Conservation (phyloP, 805 yeast species). For the Teunomyces gatunensis region DNA sequence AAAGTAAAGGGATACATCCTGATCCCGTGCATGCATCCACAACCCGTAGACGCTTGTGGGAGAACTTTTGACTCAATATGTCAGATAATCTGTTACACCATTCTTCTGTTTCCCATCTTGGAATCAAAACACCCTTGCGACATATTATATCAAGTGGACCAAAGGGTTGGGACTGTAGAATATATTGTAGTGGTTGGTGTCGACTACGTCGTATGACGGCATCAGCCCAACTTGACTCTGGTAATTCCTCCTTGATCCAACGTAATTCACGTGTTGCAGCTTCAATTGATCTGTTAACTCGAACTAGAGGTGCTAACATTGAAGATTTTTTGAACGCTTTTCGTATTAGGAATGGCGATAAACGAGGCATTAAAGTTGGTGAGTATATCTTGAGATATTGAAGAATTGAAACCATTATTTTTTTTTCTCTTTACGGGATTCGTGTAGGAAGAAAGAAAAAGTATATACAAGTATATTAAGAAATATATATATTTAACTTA, state of each 20-base stretch:
- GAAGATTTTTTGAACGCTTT: slow-evolving; percentile 25
- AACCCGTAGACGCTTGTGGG: slow-evolving; percentile 23
- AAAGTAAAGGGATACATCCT: slow-evolving; percentile 74
- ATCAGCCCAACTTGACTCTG: slow-evolving; percentile 38
- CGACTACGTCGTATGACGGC: slow-evolving; percentile 56
- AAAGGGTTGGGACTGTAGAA: slow-evolving; percentile 85
- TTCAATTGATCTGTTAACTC: slow-evolving; percentile 26
- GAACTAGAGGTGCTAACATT: slow-evolving; percentile 31
- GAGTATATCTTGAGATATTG: not conserved
- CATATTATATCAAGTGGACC: slow-evolving; percentile 64
- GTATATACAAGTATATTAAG: slow-evolving; percentile 9
- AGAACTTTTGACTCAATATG: not conserved
- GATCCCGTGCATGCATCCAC: slow-evolving; percentile 84
- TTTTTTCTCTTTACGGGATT: not conserved
- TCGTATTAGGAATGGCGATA: slow-evolving; percentile 26
- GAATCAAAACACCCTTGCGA: slow-evolving; percentile 68
- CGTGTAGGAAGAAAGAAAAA: not conserved
- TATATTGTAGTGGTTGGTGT: slow-evolving; percentile 76
- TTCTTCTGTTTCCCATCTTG: slow-evolving; percentile 95
- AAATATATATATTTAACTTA: slow-evolving; percentile 13
- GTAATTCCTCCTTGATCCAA: slow-evolving; percentile 65
- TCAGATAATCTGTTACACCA: slow-evolving; percentile 57
- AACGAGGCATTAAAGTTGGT: slow-evolving; percentile 26
- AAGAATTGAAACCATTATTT: not conserved
- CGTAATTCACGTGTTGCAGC: slow-evolving; percentile 55